Evolutionary conservation across 352 stramenopile species (phyloP).

Genomic region (Pythium chondricola): DNA sequence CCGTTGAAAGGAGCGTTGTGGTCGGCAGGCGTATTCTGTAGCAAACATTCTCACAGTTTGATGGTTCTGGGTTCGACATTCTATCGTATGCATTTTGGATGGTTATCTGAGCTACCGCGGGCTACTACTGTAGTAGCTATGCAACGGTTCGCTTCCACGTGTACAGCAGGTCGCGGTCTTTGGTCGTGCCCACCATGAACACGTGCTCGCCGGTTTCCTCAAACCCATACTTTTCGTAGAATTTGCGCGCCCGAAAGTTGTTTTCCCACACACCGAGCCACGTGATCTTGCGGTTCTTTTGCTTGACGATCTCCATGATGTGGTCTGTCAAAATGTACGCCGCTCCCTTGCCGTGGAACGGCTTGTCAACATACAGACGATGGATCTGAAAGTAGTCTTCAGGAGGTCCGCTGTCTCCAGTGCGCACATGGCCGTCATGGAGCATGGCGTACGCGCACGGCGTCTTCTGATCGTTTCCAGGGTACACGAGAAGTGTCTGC

Average conservation of each 20-base stretch:
- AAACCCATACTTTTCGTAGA: constrained; percentile 31
- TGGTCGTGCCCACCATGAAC: constrained; percentile 14
- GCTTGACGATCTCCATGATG: constrained; percentile 18
- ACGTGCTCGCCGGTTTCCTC: constrained; percentile 22
- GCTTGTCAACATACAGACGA: constrained; percentile 26
- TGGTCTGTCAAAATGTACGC: constrained; percentile 25
- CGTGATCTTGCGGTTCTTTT: constrained; percentile 19
- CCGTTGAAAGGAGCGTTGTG: no score
- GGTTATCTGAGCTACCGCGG: no score
- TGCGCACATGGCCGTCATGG: constrained; percentile 14
- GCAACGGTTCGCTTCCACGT: neutral
- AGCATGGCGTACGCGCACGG: constrained; percentile 25
- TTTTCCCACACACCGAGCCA: constrained; percentile 32
- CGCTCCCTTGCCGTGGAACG: constrained; percentile 21
- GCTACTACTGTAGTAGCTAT: no score
- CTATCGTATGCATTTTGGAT: no score
- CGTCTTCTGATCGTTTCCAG: neutral
- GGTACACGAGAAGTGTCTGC: constrained; percentile 26
- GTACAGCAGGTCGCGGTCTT: constrained; percentile 13
- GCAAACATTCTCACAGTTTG: no score
- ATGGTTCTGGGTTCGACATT: no score
- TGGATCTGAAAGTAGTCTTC: constrained; percentile 25
- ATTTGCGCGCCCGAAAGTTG: constrained; percentile 26
- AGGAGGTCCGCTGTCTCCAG: constrained; percentile 13
- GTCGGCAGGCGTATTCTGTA: no score